These are phyloP conservation scores for Carex scoparia DNA, from an alignment of 176 grass and related monocot species.

Conservation along the genomic window DNA sequence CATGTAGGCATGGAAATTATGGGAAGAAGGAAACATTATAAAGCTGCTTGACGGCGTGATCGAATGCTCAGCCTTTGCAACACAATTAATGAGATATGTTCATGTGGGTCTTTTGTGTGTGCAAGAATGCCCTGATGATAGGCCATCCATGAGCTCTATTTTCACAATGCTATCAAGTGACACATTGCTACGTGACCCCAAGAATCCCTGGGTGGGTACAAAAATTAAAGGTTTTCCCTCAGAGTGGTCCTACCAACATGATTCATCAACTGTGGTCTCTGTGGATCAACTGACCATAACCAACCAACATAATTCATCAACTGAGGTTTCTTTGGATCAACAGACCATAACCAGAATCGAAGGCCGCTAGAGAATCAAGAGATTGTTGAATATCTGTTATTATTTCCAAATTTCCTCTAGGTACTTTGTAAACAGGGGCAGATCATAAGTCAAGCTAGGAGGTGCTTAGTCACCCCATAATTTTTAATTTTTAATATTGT, in stretches of 20 bases:
- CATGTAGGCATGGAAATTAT: slow-evolving; percentile 17
- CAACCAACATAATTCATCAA: neutral
- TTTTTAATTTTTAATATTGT: no score
- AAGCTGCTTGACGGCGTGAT: no score
- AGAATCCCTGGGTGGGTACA: slow-evolving; percentile 19
- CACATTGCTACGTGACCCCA: slow-evolving; percentile 27
- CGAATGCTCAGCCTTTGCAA: neutral
- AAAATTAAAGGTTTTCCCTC: slow-evolving; percentile 1
- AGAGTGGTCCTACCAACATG: neutral
- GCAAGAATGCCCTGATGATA: slow-evolving; percentile 15
- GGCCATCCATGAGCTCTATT: neutral
- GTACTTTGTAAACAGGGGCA: neutral
- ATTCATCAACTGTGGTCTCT: neutral
- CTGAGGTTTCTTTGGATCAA: neutral
- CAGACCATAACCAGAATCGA: neutral
- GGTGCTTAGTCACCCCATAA: no score
- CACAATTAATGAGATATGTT: neutral
- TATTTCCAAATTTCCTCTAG: neutral
- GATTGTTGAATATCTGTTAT: neutral
- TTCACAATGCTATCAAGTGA: neutral
- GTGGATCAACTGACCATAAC: neutral
- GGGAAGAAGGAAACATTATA: neutral
- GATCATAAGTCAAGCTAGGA: no score
- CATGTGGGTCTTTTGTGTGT: slow-evolving; percentile 15
- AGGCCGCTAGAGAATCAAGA: slow-evolving; percentile 11